phyloP scores from a whole-genome alignment of 2,329 filamentous ascomycete genomes.

The Phyllosticta citriasiana region DNA sequence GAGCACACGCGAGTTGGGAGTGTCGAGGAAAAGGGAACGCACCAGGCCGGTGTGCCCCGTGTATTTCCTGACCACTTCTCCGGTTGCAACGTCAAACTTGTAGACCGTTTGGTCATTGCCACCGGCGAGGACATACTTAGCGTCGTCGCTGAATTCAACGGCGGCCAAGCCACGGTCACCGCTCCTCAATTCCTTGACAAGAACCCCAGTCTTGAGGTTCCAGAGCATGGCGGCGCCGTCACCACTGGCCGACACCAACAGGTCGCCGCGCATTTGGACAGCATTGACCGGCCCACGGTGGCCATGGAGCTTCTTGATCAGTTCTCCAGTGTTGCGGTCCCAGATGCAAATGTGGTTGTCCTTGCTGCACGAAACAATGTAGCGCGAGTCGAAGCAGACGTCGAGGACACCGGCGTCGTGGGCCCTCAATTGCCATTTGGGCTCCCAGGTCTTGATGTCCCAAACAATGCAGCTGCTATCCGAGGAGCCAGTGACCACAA shows the following conservation, averaged over 20 bases:
- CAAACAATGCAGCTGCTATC: slow-evolving; percentile 88
- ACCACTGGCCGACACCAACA: slow-evolving; percentile 85
- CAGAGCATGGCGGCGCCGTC: slow-evolving; percentile 91
- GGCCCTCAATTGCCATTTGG: slow-evolving; percentile 64
- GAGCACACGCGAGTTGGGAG: slow-evolving; percentile 71
- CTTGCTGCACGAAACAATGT: slow-evolving; percentile 96
- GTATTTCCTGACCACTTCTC: slow-evolving; percentile 71
- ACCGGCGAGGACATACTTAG: slow-evolving; percentile 83
- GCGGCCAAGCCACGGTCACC: slow-evolving; percentile 92
- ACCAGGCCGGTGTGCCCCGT: slow-evolving; percentile 78
- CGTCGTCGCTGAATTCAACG: slow-evolving; percentile 91
- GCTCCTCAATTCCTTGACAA: slow-evolving; percentile 80
- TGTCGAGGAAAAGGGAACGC: slow-evolving; percentile 83
- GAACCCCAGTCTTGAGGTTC: slow-evolving; percentile 82
- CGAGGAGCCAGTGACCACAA: slow-evolving; percentile 90
- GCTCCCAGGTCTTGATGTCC: slow-evolving; percentile 70
- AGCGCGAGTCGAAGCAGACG: slow-evolving; percentile 80
- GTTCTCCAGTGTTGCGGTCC: slow-evolving; percentile 68
- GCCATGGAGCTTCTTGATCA: slow-evolving; percentile 71
- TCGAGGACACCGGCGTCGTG: slow-evolving; percentile 88
- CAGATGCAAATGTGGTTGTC: slow-evolving; percentile 90
- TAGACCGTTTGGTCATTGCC: slow-evolving; percentile 94
- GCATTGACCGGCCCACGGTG: slow-evolving; percentile 92
- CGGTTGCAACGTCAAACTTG: slow-evolving; percentile 89
- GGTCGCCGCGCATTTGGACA: slow-evolving; percentile 86